Percentiles rank a stretch among this genome's conserved stretches.
phyloP scores from a whole-genome alignment of 345 rosid genomes.

The Gossypium thurberi region DNA sequence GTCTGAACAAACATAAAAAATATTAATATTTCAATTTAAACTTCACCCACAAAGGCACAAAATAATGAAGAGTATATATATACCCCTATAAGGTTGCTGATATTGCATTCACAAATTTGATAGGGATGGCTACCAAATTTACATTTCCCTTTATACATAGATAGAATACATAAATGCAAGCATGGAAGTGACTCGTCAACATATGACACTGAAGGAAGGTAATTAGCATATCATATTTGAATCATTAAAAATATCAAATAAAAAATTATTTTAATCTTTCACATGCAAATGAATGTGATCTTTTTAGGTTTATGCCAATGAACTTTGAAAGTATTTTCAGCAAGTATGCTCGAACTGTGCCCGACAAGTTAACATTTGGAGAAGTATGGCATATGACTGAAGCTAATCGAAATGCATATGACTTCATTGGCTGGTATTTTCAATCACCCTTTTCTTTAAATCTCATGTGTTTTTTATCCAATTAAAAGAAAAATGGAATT shows the following conservation, averaged over 20 bases:
- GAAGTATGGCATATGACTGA: constrained; percentile 76
- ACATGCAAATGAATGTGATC: background rate
- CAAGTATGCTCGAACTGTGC: constrained; percentile 51
- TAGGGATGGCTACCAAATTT: constrained; percentile 47
- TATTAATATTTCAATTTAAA: too few species aligned
- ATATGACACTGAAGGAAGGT: constrained; percentile 85
- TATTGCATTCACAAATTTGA: background rate
- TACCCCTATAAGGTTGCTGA: background rate
- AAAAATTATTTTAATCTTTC: background rate
- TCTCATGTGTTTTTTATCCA: background rate
- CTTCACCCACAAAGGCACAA: too few species aligned
- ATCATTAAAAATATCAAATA: background rate
- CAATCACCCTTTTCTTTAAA: background rate
- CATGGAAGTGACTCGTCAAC: constrained; percentile 72
- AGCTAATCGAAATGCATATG: constrained; percentile 48
- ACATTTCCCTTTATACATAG: constrained; percentile 54
- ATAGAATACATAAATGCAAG: constrained; percentile 66
- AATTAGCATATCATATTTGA: background rate
- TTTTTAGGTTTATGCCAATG: constrained; percentile 54
- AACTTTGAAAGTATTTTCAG: constrained; percentile 60
- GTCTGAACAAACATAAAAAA: too few species aligned
- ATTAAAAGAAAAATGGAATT: background rate
- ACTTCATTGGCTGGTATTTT: constrained; percentile 62
- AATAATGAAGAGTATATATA: too few species aligned
- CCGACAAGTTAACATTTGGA: constrained; percentile 39